Evolutionary conservation across 352 stramenopile species (phyloP).

Genomic region (Globisporangium polare): DNA sequence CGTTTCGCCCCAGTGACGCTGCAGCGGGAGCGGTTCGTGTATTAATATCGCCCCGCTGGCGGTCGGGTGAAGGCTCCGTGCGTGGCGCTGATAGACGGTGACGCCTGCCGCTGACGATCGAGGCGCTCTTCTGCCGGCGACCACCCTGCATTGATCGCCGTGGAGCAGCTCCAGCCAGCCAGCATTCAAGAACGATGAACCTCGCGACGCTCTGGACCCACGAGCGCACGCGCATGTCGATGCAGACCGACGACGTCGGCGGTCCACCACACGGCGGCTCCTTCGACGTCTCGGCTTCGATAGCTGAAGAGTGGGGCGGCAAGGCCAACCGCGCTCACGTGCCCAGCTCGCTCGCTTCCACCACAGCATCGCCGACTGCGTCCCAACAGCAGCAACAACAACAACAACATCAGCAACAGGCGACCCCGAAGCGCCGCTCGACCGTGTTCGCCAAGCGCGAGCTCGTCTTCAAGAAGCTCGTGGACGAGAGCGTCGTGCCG

Average conservation of each 20-base stretch:
- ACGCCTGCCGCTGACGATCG: neutral
- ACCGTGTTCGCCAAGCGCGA: slow-evolving; percentile 20
- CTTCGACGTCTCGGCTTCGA: slow-evolving; percentile 1
- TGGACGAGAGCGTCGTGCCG: slow-evolving; percentile 36
- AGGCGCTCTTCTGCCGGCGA: too few species aligned
- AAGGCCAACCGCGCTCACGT: neutral
- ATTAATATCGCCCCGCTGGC: neutral
- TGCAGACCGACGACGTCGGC: slow-evolving; percentile 10
- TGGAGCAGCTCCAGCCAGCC: neutral
- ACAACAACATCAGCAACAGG: slow-evolving; percentile 16
- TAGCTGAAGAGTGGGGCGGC: slow-evolving; percentile 4
- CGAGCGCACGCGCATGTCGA: slow-evolving; percentile 39
- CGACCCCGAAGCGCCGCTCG: neutral
- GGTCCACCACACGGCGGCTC: neutral
- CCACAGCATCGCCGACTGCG: neutral
- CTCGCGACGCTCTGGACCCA: slow-evolving; percentile 46
- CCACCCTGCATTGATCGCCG: too few species aligned
- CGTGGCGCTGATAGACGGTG: neutral
- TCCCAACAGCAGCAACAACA: neutral
- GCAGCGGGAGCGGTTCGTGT: neutral
- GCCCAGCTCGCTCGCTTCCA: neutral
- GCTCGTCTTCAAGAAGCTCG: slow-evolving; percentile 27
- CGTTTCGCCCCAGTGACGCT: neutral
- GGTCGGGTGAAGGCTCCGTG: too few species aligned
- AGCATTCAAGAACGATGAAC: slow-evolving; percentile 30